Base-by-base conservation (phyloP, 2,329 filamentous ascomycete genomes). In the Microdochium bolleyi region DNA sequence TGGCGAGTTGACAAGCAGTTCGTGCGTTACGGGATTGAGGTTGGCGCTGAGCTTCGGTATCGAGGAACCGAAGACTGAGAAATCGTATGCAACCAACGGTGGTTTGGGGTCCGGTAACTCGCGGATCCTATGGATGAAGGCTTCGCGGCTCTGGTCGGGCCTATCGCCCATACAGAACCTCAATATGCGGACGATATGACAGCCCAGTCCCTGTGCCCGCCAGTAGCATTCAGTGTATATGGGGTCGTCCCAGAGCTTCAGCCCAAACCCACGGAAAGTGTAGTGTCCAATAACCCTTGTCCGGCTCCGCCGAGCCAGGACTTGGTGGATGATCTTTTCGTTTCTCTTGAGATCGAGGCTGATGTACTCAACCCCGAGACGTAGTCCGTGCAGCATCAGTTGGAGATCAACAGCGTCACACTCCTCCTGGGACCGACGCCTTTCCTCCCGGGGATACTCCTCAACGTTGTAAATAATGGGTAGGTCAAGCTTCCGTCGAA, bases 291-390 rank as follows among this genome's bases (percentile, higher is more conserved):
- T 80, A 14, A 87, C 73, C 55, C 80, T 83, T 2, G 80, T 82
- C 22, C 74, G 71, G 1, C 83, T 82, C 61, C 77, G 78, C 52
- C 70, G 70, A 24, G 67, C 65, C 10, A 85, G 68, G 10, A 85
- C 66, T 22, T 74, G 71, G 9, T 67, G 63, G 3, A 85, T 64
- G 7, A 77, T 60, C 0, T 68, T 66, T 49, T 80, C 72, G 38
- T 72, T 76, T 34, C 82, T 73, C 32, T 80, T 77, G 16, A 89
- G 66, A 61, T 88, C 83, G 4, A 88, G 68, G 32, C 80, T 82
- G 51, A 84, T 61, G 58, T 83, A 88, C 51, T 87, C 84, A 2
- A 85, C 82, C 1, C 79, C 83, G 48, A 88, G 73, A 14, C 84
- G 79, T 22, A 88, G 68, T 4, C 84, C 85, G 56, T 87, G 81